These are phyloP conservation scores for Aureobasidium sp. DNA, from an alignment of 2,329 filamentous ascomycete species.

Conservation along the genomic window DNA sequence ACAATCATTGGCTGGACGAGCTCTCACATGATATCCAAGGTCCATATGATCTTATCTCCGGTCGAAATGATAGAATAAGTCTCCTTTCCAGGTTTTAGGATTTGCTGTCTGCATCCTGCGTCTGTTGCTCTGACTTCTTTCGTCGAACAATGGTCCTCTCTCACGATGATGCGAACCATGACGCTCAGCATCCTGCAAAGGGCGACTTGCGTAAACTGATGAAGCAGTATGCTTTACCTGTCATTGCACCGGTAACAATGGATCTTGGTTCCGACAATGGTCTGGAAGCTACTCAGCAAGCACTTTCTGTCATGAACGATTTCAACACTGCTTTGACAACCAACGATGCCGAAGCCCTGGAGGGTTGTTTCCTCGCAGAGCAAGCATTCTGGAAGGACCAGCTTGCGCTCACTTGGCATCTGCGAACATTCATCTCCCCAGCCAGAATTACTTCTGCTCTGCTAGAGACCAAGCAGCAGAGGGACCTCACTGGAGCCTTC, in stretches of 20 bases:
- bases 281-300: neutral
- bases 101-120: neutral
- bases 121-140: too few relatives aligned
- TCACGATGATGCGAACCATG: neutral
- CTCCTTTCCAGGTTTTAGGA: neutral
- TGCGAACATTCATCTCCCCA: neutral
- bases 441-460: neutral
- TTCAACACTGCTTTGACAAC: neutral
- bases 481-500: neutral
- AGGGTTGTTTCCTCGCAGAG: neutral
- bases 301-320: neutral
- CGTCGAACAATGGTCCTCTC: too few relatives aligned
- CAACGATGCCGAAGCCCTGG: neutral
- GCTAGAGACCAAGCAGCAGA: neutral
- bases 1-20: neutral
- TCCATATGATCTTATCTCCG: neutral
- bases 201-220: neutral
- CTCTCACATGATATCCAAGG: too few relatives aligned
- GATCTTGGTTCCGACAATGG: neutral
- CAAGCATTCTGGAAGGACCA: conserved; percentile 1
- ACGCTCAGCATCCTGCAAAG: neutral
- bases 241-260: neutral
- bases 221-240: neutral
- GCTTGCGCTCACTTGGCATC: neutral
- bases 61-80: neutral